Conservation (phyloP, 1,139 yeast genomes). For the Geotrichum siamense region DNA sequence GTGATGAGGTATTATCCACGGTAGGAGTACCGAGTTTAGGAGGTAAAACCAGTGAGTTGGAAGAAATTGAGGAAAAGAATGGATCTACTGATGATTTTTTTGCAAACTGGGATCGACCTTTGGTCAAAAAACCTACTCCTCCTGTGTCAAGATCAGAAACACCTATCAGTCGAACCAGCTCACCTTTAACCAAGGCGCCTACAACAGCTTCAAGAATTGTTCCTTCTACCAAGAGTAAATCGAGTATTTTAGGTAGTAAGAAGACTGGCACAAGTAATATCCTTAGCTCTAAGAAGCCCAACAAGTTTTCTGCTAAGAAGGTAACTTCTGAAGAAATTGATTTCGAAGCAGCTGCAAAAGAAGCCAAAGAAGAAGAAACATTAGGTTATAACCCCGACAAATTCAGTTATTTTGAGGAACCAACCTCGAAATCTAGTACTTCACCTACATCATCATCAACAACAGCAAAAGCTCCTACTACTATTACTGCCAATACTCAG, state of each 20-base stretch:
- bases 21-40: conserved; percentile 27
- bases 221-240: conserved; percentile 18
- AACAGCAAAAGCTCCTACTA: conserved; percentile 16
- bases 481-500: conserved; percentile 15
- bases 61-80: conserved; percentile 15
- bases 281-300: conserved; percentile 31
- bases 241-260: conserved; percentile 18
- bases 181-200: conserved; percentile 22
- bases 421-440: conserved; percentile 27
- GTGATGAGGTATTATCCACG: conserved; percentile 46
- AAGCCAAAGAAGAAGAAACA: conserved; percentile 72
- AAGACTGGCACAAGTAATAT: conserved; percentile 23
- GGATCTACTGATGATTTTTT: conserved; percentile 73
- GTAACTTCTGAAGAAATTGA: conserved; percentile 60
- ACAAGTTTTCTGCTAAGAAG: conserved; percentile 38
- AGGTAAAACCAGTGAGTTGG: conserved; percentile 27
- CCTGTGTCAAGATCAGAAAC: conserved; percentile 46
- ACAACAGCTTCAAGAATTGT: conserved; percentile 20
- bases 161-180: conserved; percentile 30
- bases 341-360: conserved; percentile 84
- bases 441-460: conserved; percentile 26
- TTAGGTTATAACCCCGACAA: conserved; percentile 67
- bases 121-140: conserved; percentile 42
- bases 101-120: conserved; percentile 82
- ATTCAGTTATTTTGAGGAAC: too few relatives aligned